A percentile compares a stretch with the other conserved stretches of the same genome.
phyloP scores from a whole-genome alignment of 1,284 basidiomycete genomes.

The Phlebopus sp. region DNA sequence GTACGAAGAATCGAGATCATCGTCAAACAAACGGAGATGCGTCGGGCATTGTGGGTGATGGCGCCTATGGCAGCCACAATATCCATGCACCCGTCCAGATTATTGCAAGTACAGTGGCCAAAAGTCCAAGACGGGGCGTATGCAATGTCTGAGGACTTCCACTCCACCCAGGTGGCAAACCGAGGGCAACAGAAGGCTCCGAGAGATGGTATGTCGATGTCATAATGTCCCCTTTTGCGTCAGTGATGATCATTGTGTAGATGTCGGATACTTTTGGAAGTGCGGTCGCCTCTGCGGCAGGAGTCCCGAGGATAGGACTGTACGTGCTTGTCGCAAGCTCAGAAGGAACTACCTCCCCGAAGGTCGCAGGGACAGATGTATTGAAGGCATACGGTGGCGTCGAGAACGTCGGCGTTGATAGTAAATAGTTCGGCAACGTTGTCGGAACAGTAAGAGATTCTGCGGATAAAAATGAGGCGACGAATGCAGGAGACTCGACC shows the following conservation, averaged over 20 bases:
- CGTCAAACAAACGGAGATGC: neutral
- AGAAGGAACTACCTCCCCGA: slow-evolving; percentile 52
- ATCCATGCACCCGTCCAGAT: slow-evolving; percentile 15
- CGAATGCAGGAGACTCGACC: slow-evolving; percentile 38
- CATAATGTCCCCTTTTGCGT: slow-evolving; percentile 40
- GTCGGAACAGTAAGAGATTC: slow-evolving; percentile 66
- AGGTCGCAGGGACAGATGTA: slow-evolving; percentile 53
- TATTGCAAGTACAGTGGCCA: slow-evolving; percentile 13
- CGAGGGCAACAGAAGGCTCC: slow-evolving; percentile 43
- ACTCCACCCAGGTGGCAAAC: slow-evolving; percentile 45
- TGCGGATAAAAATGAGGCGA: slow-evolving; percentile 59
- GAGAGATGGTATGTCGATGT: slow-evolving; percentile 45
- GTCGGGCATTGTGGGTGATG: neutral
- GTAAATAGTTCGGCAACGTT: slow-evolving; percentile 71
- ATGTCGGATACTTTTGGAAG: slow-evolving; percentile 47
- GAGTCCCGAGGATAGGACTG: slow-evolving; percentile 46
- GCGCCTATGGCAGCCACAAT: slow-evolving; percentile 10
- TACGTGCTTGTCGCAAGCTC: slow-evolving; percentile 72
- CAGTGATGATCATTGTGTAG: slow-evolving; percentile 45
- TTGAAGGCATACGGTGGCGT: slow-evolving; percentile 73
- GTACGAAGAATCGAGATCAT: too few relatives aligned
- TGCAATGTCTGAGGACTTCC: slow-evolving; percentile 8
- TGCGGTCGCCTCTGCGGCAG: slow-evolving; percentile 38
- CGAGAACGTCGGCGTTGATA: slow-evolving; percentile 64
- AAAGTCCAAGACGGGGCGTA: slow-evolving; percentile 11